Percentiles rank a stretch among this genome's conserved stretches.
These are phyloP conservation scores for Hydrangea macrophylla DNA, from an alignment of 148 eudicot species.

Conservation along the genomic window DNA sequence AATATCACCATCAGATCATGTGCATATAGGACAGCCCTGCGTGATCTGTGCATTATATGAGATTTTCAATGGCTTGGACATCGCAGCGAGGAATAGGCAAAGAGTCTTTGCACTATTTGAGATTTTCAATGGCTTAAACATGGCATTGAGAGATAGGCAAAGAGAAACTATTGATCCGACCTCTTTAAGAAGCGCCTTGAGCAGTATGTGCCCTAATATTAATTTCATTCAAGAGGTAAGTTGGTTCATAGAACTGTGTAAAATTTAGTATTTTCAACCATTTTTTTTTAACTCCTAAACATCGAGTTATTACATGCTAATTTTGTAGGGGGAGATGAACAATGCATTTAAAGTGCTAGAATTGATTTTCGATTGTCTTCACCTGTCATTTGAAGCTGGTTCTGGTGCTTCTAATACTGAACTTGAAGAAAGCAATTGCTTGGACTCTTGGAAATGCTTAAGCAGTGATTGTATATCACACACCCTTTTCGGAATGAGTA, in stretches of 20 bases:
- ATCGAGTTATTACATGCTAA: not conserved
- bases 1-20: slow-evolving; percentile 49
- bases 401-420: slow-evolving; percentile 37
- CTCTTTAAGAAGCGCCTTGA: slow-evolving; percentile 65
- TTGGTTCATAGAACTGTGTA: not conserved
- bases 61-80: slow-evolving; percentile 53
- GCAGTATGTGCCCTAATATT: slow-evolving; percentile 60
- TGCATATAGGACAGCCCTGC: slow-evolving; percentile 84
- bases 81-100: too few relatives aligned
- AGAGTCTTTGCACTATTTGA: slow-evolving; percentile 66
- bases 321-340: slow-evolving; percentile 72
- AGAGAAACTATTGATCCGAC: slow-evolving; percentile 63
- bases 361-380: slow-evolving; percentile 70
- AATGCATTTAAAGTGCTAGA: slow-evolving; percentile 79
- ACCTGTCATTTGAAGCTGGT: slow-evolving; percentile 42
- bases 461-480: slow-evolving; percentile 66
- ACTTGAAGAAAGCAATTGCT: slow-evolving; percentile 39
- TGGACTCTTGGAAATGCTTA: slow-evolving; percentile 61
- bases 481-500: slow-evolving; percentile 68
- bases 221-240: slow-evolving; percentile 71
- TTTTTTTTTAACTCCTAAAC: not conserved
- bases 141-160: slow-evolving; percentile 33
- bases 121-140: slow-evolving; percentile 53
- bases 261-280: too few relatives aligned
- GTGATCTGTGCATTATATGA: slow-evolving; percentile 71